Percentiles rank a stretch among this genome's conserved stretches.
Evolutionary conservation across 768 basidiomycete genomes (phyloP).

Genomic region (Xerocomus brunneocitrinus): DNA sequence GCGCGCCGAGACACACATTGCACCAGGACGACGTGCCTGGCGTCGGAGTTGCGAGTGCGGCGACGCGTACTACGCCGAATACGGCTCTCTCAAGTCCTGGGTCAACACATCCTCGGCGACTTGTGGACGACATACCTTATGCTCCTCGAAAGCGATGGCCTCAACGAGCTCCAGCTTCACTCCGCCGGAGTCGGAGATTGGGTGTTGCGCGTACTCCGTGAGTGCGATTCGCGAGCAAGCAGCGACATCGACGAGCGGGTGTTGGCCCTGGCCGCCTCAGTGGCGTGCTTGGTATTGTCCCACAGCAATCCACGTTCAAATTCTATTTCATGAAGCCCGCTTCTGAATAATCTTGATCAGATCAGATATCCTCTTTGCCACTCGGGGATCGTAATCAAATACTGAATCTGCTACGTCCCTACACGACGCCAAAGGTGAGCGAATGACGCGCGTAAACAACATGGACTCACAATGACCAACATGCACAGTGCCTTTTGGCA

Average conservation of each 20-base stretch:
- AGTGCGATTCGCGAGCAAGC: slow-evolving; percentile 5
- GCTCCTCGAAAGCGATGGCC: slow-evolving; percentile 51
- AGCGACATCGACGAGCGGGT: slow-evolving; percentile 11
- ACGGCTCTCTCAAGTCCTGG: slow-evolving; percentile 29
- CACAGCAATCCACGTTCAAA: slow-evolving; percentile 31
- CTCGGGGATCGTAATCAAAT: slow-evolving; percentile 38
- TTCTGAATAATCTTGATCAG: slow-evolving; percentile 31
- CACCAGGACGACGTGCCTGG: slow-evolving; percentile 36
- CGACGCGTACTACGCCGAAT: slow-evolving; percentile 47
- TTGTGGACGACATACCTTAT: slow-evolving; percentile 57
- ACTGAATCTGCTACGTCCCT: slow-evolving; percentile 39
- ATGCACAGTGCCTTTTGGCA: slow-evolving; percentile 19
- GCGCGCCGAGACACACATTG: slow-evolving; percentile 26
- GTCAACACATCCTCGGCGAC: slow-evolving; percentile 36
- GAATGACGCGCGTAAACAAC: slow-evolving; percentile 9
- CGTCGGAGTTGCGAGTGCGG: slow-evolving; percentile 46
- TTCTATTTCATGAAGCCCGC: slow-evolving; percentile 20
- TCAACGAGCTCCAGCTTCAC: slow-evolving; percentile 45
- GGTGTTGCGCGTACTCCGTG: slow-evolving; percentile 21
- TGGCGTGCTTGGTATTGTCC: slow-evolving; percentile 34
- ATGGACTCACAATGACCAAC: slow-evolving; percentile 13
- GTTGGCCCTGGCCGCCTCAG: slow-evolving; percentile 27
- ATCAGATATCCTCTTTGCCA: slow-evolving; percentile 36
- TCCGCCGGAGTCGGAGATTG: slow-evolving; percentile 36
- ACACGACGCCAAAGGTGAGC: slow-evolving; percentile 31